Base-by-base conservation (phyloP, 768 basidiomycete genomes). In the Pleurotus platypus region DNA sequence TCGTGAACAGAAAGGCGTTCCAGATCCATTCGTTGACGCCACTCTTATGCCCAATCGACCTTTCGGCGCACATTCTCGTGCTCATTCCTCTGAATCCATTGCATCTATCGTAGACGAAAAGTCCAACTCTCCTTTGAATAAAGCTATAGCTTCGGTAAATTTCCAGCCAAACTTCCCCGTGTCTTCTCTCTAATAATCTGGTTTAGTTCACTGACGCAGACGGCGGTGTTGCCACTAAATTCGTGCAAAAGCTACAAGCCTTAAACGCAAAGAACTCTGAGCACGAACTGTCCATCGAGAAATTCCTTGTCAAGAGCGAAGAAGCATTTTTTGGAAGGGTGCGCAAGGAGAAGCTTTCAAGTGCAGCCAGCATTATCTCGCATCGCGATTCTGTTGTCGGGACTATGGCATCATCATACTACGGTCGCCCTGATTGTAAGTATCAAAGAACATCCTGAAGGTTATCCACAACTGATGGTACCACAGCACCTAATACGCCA, bases 21-120 rank as follows among this genome's bases (percentile, higher is more conserved):
- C 90, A 0, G 94, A 96, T 75, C 94, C 94, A 1, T 95, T 95
- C 78, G 70, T 94, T 45, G 90, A 93, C 39, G 24, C 58, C 24
- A 47, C 30, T 37, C 63, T 74, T 26, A 74, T 83, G 6, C 92
- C 92, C 7, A 76, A 72, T 27, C 80, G 81, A 59, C 92, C 93
- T 1, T 95, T 96, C 70, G 90, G 90, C 53, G 63, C 75, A 9
- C 90, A 93, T 67, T 92, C 90, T 42, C 81, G 93, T 4, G 80
- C 83, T 5, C 86, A 87, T 0, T 94, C 92, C 1, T 85, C 89
- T n/a, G 94, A 96, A 64, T 94, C 92, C 4, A 94, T 96, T 56
- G 85, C 90, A 12, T 89, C 91, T 3, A 93, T 96, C 54, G 88
- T 93, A 27, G 92, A 94, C 60, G 94, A 96, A 63, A 96, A 96